Conservation (phyloP, 352 stramenopile species). For the Pythium pyrilobum region DNA sequence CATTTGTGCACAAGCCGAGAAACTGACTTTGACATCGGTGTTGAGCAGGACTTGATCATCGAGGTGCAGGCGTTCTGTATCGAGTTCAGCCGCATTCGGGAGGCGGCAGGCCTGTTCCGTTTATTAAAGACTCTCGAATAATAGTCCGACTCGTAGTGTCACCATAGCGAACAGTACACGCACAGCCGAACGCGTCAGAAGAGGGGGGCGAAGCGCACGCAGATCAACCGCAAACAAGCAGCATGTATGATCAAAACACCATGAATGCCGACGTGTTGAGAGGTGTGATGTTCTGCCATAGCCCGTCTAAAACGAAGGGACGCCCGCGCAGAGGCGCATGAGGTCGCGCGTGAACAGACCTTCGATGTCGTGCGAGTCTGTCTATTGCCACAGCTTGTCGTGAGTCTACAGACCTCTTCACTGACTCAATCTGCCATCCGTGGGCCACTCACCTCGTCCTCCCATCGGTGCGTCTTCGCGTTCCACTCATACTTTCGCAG, state of each 20-base stretch:
- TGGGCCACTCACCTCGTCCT: constrained; percentile 58
- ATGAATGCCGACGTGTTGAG: constrained; percentile 6
- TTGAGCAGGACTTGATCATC: constrained; percentile 98
- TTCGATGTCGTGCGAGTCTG: constrained; percentile 74
- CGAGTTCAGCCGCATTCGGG: constrained; percentile 97
- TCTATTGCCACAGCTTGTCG: constrained; percentile 19
- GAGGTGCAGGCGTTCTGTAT: constrained; percentile 99
- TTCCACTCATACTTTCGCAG: constrained; percentile 76
- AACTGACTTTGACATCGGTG: too few relatives aligned
- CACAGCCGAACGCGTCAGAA: constrained; percentile 14
- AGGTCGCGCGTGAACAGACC: constrained; percentile 74
- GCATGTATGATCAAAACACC: constrained; percentile 3
- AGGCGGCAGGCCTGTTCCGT: constrained; percentile 95
- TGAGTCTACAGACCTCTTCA: too few relatives aligned
- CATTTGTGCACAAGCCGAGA: too few relatives aligned
- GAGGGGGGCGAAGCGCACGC: too few relatives aligned
- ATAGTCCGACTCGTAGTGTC: constrained; percentile 28
- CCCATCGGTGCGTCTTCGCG: constrained; percentile 56
- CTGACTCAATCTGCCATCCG: too few relatives aligned
- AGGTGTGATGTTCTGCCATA: constrained; percentile 8
- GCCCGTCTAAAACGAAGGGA: constrained; percentile 54
- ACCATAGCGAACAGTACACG: neutral
- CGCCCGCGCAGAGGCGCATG: constrained; percentile 68
- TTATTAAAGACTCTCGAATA: constrained; percentile 96
- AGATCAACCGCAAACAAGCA: too few relatives aligned